Evolutionary conservation across 805 yeast species (phyloP), one percentile per base, ranked within the genome.

Genomic region (Peterozyma toletana): DNA sequence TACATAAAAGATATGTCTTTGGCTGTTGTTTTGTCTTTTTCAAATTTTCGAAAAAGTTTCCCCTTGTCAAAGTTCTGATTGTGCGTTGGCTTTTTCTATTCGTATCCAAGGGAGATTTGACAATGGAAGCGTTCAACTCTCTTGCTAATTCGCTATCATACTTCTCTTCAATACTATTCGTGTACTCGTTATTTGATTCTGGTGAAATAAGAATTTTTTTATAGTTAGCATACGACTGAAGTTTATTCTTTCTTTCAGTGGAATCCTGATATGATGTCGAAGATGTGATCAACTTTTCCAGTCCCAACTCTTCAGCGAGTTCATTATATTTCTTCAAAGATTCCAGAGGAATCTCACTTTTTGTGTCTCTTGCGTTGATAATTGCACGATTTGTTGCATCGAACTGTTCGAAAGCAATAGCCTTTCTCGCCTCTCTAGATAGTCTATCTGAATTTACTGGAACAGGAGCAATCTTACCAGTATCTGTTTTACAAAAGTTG

Each of bases 1-100:
- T 76, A 55, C 93, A 87, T 16, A 88, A 73, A 39, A 89, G 63
- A 59, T 80, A 87, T 56, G 86, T 75, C 52, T 78, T 78, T n/a
- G 71, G 57, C 46, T 42, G 29, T 44, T 49, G 41, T 48, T 52
- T 35, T 40, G 45, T 30, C 21, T 49, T 41, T 40, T 55, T 52
- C 30, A 54, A 45, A 9, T 76, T 59, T 48, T 73, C 73, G 54
- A 80, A 80, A 53, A 79, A 79, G 49, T 73, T 70, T 2, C 90
- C 90, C 48, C 89, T 66, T 2, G 87, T 80, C 34, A 85, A 71
- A 5, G 86, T 82, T 49, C 84, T 75, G 14, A 83, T 68, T n/a
- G 78, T 82, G 43, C 89, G 66, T 37, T 79, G 74, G 41, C 74
- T 75, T 9, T 64, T 62, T 27, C 60, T 60, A 51, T 77, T 77